phyloP scores from a whole-genome alignment of 805 yeast genomes.

The Ogataea saltuana region DNA sequence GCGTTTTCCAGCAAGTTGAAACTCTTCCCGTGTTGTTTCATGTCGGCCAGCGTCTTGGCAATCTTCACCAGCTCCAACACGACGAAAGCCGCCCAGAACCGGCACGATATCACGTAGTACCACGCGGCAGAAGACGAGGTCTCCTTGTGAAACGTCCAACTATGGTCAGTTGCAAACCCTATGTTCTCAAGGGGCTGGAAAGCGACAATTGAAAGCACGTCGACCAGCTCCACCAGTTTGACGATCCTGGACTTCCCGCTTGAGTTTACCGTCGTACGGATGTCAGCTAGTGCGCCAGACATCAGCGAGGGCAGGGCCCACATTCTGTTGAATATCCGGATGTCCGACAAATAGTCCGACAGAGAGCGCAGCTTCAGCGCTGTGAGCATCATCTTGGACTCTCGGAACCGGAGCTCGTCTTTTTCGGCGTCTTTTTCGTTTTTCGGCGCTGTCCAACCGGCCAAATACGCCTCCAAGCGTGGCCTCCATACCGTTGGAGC shows the following conservation, averaged over 20 bases:
- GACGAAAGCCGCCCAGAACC: slow-evolving; percentile 39
- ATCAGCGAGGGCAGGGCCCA: slow-evolving; percentile 36
- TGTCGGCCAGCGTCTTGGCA: slow-evolving; percentile 8
- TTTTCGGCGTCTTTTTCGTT: slow-evolving; percentile 3
- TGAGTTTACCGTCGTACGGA: slow-evolving; percentile 12
- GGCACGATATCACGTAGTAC: slow-evolving; percentile 35
- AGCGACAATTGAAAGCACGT: slow-evolving; percentile 28
- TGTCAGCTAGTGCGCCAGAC: slow-evolving; percentile 25
- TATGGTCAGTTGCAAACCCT: slow-evolving; percentile 36
- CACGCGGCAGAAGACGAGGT: slow-evolving; percentile 20
- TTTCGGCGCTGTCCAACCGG: background rate
- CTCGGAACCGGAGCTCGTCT: background rate
- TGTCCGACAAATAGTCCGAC: slow-evolving; percentile 36
- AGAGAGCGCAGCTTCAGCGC: slow-evolving; percentile 26
- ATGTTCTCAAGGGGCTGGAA: slow-evolving; percentile 39
- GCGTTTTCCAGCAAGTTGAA: slow-evolving; percentile 12
- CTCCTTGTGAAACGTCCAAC: slow-evolving; percentile 30
- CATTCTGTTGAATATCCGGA: slow-evolving; percentile 39
- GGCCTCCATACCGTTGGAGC: background rate
- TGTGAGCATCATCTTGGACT: background rate
- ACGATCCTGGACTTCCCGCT: slow-evolving; percentile 13
- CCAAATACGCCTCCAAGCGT: background rate
- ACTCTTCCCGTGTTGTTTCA: slow-evolving; percentile 8
- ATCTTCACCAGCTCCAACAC: slow-evolving; percentile 34
- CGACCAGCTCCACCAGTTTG: slow-evolving; percentile 25